Base-by-base conservation (phyloP, 2,329 filamentous ascomycete genomes). In the Nannizzia gypsea region DNA sequence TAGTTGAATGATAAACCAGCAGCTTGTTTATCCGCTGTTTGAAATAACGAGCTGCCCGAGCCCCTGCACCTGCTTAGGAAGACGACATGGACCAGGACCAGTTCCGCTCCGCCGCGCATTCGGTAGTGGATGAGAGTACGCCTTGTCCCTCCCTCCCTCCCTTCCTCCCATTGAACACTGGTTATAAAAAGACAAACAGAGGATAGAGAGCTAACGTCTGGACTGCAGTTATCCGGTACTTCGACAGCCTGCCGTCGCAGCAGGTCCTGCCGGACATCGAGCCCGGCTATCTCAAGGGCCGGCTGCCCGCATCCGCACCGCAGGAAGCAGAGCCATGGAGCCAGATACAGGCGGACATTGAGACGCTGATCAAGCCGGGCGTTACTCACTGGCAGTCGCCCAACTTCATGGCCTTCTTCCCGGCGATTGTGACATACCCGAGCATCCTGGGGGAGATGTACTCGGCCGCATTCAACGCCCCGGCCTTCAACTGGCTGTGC, bases 401-500 rank as follows among this genome's bases (percentile, higher is more conserved):
- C 15, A 90, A 92, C 70, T 97, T 96, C 80, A 89, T 96, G 83
- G 92, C 92, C 50, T 97, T 95, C 79, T 97, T 93, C 75, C 88
- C 92, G 0, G 89, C 89, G 56, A 85, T 83, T 24, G 85, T 86
- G 58, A 89, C 87, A 38, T 96, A 87, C 70, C 90, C 92, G 0
- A 76, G 85, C 28, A 92, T 96, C 72, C 81, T 97, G 9, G 92
- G 90, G 20, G 92, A 97, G 75, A 85, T 97, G 77, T 97, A 96
- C 78, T 89, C 85, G 48, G 86, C 89, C 3, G 87, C 90, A 5
- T 91, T 96, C 74, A 93, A 85, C 11, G 89, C 89, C 15, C 90
- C 92, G 0, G 90, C 90, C 42, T 97, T 97, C 80, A 97, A 97
- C 75, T 97, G 92, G 92, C 85, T 96, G 64, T 96, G 92, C 75